These are phyloP conservation scores for Claviceps spartinae DNA, from an alignment of 2,329 filamentous ascomycete genomes.

Conservation along the genomic window DNA sequence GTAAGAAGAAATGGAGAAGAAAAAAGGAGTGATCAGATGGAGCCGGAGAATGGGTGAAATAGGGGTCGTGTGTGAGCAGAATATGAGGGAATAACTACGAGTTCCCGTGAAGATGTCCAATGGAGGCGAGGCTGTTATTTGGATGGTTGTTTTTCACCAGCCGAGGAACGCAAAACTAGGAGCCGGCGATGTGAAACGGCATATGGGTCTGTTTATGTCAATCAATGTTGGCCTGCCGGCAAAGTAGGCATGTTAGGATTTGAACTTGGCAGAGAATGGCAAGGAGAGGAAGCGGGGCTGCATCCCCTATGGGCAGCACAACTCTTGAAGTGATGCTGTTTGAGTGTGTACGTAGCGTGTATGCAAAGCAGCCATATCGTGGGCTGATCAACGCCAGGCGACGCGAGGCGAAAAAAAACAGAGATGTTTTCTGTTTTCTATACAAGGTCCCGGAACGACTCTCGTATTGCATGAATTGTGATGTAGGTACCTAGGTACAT, in stretches of 20 bases:
- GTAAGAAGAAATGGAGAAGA: not conserved
- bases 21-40: not conserved
- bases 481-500: too few relatives aligned
- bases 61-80: not conserved
- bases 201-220: not conserved
- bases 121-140: not conserved
- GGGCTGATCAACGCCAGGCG: not conserved
- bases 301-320: not conserved
- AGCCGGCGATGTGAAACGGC: not conserved
- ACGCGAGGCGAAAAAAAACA: too few relatives aligned
- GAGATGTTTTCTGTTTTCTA: too few relatives aligned
- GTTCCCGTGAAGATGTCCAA: not conserved
- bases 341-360: not conserved
- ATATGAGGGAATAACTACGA: not conserved
- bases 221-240: not conserved
- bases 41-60: not conserved
- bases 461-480: too few relatives aligned
- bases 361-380: not conserved
- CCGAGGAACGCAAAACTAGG: not conserved
- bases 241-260: not conserved
- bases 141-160: not conserved
- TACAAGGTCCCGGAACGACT: too few relatives aligned
- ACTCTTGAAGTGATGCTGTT: not conserved
- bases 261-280: not conserved
- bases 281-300: not conserved